Evolutionary conservation across 495 filamentous ascomycete species (phyloP).

Genomic region (Durotheca rogersii): DNA sequence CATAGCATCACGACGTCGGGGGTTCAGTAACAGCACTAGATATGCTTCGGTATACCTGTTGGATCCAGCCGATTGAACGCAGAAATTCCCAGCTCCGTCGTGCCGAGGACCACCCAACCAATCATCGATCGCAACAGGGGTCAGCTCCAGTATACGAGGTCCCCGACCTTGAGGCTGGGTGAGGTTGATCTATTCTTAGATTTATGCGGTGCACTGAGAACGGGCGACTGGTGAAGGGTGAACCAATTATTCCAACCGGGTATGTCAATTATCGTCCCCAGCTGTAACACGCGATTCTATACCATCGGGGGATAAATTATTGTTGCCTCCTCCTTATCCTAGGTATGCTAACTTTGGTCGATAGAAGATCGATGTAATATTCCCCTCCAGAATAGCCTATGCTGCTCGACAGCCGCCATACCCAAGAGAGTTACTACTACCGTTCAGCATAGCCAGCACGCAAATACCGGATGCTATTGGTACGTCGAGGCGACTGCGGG

Average conservation of each 20-base stretch:
- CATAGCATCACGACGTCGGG: no score
- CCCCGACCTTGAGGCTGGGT: slow-evolving; percentile 16
- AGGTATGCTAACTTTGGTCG: neutral
- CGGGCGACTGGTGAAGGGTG: no score
- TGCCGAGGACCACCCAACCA: slow-evolving; percentile 16
- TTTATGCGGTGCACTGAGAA: no score
- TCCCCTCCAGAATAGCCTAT: neutral
- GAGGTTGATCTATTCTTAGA: slow-evolving; percentile 30
- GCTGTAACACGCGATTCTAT: no score
- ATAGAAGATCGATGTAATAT: neutral
- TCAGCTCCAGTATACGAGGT: slow-evolving; percentile 29
- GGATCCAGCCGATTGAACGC: slow-evolving; percentile 12
- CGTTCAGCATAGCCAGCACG: neutral
- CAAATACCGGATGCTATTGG: neutral
- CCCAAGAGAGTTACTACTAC: neutral
- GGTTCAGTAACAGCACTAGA: no score
- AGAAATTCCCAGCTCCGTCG: slow-evolving; percentile 9
- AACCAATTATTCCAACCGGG: no score
- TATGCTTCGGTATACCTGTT: no score
- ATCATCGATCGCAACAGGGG: slow-evolving; percentile 12
- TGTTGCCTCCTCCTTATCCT: neutral
- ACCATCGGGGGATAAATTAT: no score
- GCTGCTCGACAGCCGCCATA: neutral
- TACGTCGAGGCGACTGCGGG: no score
- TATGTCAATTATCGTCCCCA: no score